Evolutionary conservation across 2,329 filamentous ascomycete genomes (phyloP), one percentile per base, ranked within the genome.

Genomic region (Balansia obtecta): DNA sequence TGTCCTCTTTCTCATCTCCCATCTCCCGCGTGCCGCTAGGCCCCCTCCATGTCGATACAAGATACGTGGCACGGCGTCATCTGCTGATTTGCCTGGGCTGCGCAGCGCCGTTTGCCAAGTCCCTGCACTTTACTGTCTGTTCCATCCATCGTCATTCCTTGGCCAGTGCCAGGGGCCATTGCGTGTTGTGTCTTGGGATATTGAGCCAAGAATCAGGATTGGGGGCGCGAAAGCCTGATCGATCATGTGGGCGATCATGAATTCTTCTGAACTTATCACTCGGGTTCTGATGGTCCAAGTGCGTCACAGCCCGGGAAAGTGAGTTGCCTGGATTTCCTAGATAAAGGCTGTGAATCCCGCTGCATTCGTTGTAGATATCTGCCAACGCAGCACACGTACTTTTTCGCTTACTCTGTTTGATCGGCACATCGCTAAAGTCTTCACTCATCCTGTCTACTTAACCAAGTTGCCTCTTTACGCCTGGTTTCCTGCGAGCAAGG

Each of bases 231-330:
- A 48, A 33, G 34, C 46, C 18, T 15, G 37, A 20, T 42, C 3
- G 37, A 48, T 48, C 46, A 48, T 48, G 46, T 48, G 37, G 37
- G 20, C 37, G 15, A 27, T n/a, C 16, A 38, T 46, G n/a, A 13
- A 22, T 30, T 30, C 15, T 3, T 37, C 10, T 37, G 34, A 37
- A 20, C 32, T 32, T 13, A 20, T 41, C 27, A 38, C 46, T 30
- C 16, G 18, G 46, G 4, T 40, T 42, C 30, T 33, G 37, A 41
- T 48, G 46, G 12, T n/a, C 9, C 11, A 48, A 27, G 22, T 39
- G 38, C 38, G 46, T 41, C 22, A 42, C 37, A 20, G 30, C 22
- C 34, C 11, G 34, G 34, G 15, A 20, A 32, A 32, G 6, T 12
- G 27, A 13, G 30, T 33, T 33, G 37, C 13, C 34, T 41, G n/a